phyloP scores from a whole-genome alignment of 106 monocot species.

The Phalaenopsis equestris region DNA sequence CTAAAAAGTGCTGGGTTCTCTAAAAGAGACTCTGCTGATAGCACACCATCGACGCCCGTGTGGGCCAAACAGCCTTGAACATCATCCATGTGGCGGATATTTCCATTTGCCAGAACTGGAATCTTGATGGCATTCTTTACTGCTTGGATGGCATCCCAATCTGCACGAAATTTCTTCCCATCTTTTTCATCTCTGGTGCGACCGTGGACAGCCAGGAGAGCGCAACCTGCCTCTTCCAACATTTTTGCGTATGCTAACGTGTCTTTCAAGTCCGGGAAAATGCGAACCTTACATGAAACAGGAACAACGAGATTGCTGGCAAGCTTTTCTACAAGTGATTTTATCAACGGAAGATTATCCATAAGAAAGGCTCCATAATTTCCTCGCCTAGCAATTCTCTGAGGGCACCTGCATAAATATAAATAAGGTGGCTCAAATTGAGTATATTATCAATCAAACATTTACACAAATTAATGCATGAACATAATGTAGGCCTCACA shows the following conservation, averaged over 20 bases:
- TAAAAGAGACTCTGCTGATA: conserved; percentile 94
- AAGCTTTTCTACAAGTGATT: conserved; percentile 71
- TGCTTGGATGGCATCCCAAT: conserved; percentile 71
- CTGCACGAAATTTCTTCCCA: conserved; percentile 82
- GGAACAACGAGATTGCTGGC: conserved; percentile 68
- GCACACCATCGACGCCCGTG: conserved; percentile 77
- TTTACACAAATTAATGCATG: too few species aligned
- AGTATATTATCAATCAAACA: neutral
- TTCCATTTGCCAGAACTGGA: conserved; percentile 96
- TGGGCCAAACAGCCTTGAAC: conserved; percentile 59
- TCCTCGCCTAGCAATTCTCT: conserved; percentile 85
- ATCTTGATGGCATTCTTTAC: conserved; percentile 66
- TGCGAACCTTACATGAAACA: conserved; percentile 87
- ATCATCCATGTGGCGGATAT: conserved; percentile 89
- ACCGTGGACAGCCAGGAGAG: conserved; percentile 95
- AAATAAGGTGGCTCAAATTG: neutral
- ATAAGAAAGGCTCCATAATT: conserved; percentile 97
- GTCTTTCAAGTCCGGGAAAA: conserved; percentile 69
- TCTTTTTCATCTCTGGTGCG: conserved; percentile 94
- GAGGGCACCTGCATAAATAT: conserved; percentile 71
- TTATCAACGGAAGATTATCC: conserved; percentile 88
- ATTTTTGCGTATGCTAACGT: conserved; percentile 83
- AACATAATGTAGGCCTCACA: too few species aligned
- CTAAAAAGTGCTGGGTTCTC: conserved; percentile 97
- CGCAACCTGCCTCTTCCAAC: conserved; percentile 95